These are phyloP conservation scores for Capsicum pubescens DNA, from an alignment of 257 asterid species.

Conservation along the genomic window DNA sequence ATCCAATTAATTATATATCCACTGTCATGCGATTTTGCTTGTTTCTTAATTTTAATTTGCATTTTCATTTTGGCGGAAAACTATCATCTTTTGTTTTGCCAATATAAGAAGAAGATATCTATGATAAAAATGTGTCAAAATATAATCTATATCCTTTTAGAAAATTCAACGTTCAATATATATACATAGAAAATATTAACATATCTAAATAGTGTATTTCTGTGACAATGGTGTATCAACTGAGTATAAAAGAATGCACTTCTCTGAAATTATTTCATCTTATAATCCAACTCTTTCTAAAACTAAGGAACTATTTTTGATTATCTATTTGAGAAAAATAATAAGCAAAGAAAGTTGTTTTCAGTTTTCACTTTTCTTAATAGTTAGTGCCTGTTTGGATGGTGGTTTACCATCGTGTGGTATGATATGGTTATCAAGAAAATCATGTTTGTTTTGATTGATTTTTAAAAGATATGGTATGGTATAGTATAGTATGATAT, in stretches of 20 bases:
- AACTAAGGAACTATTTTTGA: neutral
- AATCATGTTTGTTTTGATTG: too few species aligned
- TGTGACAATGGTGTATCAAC: neutral
- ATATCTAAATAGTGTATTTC: neutral
- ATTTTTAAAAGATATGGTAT: too few species aligned
- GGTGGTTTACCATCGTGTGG: too few species aligned
- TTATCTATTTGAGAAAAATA: neutral
- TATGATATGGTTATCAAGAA: too few species aligned
- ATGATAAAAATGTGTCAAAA: neutral
- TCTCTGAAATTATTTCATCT: neutral
- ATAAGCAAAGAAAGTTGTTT: neutral
- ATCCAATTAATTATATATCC: neutral
- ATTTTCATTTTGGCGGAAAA: neutral
- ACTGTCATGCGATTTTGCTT: neutral
- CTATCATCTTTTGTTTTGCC: neutral
- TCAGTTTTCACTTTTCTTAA: neutral
- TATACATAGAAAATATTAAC: neutral
- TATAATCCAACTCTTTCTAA: neutral
- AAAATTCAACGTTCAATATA: neutral
- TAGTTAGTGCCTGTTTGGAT: too few species aligned
- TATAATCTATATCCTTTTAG: neutral
- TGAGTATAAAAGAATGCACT: neutral
- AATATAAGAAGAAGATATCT: neutral
- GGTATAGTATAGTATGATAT: too few species aligned
- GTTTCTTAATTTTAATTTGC: neutral